Evolutionary conservation across 177 flowering plant genomes (phyloP).

Genomic region (Vitis hybrid): DNA sequence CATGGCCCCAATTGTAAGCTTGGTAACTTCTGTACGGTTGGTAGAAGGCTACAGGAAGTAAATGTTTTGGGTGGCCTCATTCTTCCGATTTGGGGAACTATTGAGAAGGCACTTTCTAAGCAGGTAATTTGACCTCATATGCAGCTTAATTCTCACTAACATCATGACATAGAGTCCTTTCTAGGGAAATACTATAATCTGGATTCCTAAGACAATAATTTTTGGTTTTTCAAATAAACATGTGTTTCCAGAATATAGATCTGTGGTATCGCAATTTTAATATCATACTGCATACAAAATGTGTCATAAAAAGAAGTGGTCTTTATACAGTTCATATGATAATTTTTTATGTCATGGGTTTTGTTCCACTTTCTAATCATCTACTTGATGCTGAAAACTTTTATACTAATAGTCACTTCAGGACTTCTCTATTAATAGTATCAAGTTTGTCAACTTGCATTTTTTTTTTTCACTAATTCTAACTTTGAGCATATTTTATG

Average conservation of each 20-base stretch:
- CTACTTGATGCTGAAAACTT: background rate
- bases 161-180: background rate
- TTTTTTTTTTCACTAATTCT: background rate
- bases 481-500: background rate
- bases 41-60: constrained; percentile 91
- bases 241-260: too few species aligned
- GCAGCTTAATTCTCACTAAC: background rate
- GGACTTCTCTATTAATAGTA: background rate
- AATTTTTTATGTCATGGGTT: too few species aligned
- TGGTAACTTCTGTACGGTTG: constrained; percentile 82
- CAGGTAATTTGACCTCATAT: constrained; percentile 52
- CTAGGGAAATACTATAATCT: background rate
- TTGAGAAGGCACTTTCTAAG: constrained; percentile 89
- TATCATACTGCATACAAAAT: too few species aligned
- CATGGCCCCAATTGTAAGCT: constrained; percentile 95
- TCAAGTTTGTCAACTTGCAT: background rate
- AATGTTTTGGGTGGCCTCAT: constrained; percentile 94
- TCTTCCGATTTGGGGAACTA: constrained; percentile 96
- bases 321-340: too few species aligned
- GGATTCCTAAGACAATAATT: background rate
- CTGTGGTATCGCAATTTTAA: too few species aligned
- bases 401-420: background rate
- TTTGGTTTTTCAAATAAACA: background rate
- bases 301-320: too few species aligned
- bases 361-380: background rate